These are phyloP conservation scores for Penicillium psychrofluorescens DNA, from an alignment of 495 filamentous ascomycete species.

Conservation along the genomic window DNA sequence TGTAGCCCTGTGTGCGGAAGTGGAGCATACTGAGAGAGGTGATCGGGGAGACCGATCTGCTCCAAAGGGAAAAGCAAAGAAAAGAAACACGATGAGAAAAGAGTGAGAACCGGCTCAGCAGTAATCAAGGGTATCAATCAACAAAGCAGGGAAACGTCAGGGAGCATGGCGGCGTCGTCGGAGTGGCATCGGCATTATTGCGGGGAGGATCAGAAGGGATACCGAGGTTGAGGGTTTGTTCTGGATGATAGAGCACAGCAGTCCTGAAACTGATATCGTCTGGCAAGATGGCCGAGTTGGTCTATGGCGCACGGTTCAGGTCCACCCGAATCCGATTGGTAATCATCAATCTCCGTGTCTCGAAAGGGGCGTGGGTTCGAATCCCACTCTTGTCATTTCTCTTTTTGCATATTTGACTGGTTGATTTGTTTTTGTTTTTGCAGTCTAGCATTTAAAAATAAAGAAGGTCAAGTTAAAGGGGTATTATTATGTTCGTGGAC, in stretches of 20 bases:
- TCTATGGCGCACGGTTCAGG: conserved; percentile 25
- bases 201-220: too few relatives aligned
- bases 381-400: conserved; percentile 19
- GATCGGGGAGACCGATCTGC: background rate
- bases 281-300: conserved; percentile 25
- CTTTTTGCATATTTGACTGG: too few relatives aligned
- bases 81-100: background rate
- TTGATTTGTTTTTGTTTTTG: too few relatives aligned
- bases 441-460: too few relatives aligned
- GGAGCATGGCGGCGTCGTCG: too few relatives aligned
- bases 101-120: too few relatives aligned
- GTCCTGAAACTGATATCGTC: too few relatives aligned
- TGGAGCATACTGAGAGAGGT: conserved; percentile 62
- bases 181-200: too few relatives aligned
- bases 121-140: background rate
- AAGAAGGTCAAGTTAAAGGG: too few relatives aligned
- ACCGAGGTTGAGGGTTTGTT: too few relatives aligned
- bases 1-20: conserved; percentile 86
- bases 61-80: background rate
- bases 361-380: conserved; percentile 22
- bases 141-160: background rate
- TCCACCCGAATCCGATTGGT: background rate
- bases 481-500: too few relatives aligned
- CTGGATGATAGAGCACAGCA: too few relatives aligned
- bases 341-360: conserved; percentile 6